phyloP scores from a whole-genome alignment of 2,329 filamentous ascomycete species.

The Hymenoscyphus scutula region DNA sequence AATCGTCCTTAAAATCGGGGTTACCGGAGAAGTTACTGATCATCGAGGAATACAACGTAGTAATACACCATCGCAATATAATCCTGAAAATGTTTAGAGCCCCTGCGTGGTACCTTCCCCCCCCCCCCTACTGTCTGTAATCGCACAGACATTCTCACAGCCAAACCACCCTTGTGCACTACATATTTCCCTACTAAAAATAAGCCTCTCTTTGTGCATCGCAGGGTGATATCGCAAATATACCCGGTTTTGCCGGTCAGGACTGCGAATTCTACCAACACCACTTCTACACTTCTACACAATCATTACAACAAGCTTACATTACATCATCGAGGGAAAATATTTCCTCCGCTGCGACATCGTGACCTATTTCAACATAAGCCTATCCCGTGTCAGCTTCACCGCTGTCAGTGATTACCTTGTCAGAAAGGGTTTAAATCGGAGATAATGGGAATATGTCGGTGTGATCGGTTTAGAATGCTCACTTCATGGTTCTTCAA shows the following conservation, averaged over 20 bases:
- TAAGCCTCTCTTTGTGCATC: neutral
- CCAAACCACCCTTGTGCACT: too few relatives aligned
- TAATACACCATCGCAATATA: too few relatives aligned
- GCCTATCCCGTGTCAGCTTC: neutral
- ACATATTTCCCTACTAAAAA: neutral
- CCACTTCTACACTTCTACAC: slow-evolving; percentile 1
- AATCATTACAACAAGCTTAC: neutral
- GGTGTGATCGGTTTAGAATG: neutral
- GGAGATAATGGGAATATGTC: neutral
- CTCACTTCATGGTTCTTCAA: neutral
- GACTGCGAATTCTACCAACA: neutral
- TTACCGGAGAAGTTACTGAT: too few relatives aligned
- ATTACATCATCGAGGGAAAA: neutral
- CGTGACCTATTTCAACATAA: neutral
- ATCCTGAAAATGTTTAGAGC: too few relatives aligned
- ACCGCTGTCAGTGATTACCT: neutral
- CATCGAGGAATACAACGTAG: too few relatives aligned
- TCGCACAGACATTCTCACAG: too few relatives aligned
- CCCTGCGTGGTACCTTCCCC: too few relatives aligned
- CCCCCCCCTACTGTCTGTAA: too few relatives aligned
- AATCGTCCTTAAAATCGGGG: too few relatives aligned
- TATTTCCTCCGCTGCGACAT: neutral
- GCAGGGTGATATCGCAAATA: neutral
- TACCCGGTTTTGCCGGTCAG: neutral
- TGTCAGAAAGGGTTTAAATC: neutral